A percentile compares a stretch with the other conserved stretches of the same genome.
Conservation (phyloP, 2,329 filamentous ascomycete genomes). For the Pseudogymnoascus sp. region DNA sequence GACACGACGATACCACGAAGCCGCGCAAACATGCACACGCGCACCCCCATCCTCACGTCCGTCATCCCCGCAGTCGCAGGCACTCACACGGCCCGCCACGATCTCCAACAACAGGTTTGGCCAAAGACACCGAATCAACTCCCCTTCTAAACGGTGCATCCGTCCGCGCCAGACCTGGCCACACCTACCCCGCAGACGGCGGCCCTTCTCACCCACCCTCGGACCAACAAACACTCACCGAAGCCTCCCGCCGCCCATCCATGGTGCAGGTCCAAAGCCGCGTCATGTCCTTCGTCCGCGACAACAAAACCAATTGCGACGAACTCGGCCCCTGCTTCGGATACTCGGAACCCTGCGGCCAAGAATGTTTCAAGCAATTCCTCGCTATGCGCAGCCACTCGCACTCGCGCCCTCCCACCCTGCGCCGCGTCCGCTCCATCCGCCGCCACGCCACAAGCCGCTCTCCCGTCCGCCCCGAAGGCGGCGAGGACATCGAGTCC, state of each 20-base stretch:
- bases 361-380: conserved; percentile 58
- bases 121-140: conserved; percentile 22
- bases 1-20: conserved; percentile 48
- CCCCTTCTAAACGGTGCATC: conserved; percentile 21
- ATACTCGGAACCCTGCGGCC: conserved; percentile 58
- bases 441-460: conserved; percentile 13
- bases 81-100: conserved; percentile 7
- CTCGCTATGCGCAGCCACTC: conserved; percentile 28
- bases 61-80: conserved; percentile 7
- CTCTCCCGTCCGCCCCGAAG: conserved; percentile 5
- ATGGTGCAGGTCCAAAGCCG: conserved; percentile 48
- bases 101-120: conserved; percentile 11
- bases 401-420: conserved; percentile 12
- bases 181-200: conserved; percentile 2
- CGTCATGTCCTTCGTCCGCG: conserved; percentile 58
- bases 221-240: not conserved
- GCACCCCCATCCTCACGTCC: conserved; percentile 13
- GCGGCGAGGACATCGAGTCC: not conserved
- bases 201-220: not conserved
- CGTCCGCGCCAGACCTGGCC: conserved; percentile 17
- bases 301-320: conserved; percentile 57
- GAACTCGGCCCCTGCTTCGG: conserved; percentile 55
- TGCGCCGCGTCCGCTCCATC: not conserved
- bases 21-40: not conserved
- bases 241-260: conserved; percentile 42